Base-by-base conservation (phyloP, 495 filamentous ascomycete species). In the Viridothelium virens region DNA sequence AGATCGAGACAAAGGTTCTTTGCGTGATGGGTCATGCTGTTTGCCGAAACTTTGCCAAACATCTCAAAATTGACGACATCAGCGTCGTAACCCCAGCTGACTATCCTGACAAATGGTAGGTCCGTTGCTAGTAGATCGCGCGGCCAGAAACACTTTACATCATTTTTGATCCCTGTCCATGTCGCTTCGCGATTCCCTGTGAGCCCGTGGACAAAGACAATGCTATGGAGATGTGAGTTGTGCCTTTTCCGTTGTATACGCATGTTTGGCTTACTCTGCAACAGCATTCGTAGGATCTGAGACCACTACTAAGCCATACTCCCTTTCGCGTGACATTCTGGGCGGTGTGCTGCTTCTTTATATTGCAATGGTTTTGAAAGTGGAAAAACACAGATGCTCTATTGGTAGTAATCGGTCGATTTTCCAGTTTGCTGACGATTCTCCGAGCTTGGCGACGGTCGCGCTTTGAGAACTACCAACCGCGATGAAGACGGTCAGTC, bases 171-270 rank as follows among this genome's bases (percentile, higher is more conserved):
- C 34, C 50, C 31, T 9, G 61, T 66, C 68, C 68, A 69, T 2
- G 68, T 69, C 25, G 25, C 67, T 18, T 67, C 59, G 48, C 65
- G 65, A 61, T 69, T 56, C 3, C 68, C 68, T 10, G 68, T 69
- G 3, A 69, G 37, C 3, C 68, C 68, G 48, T 69, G 68, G 61
- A 69, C 65, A 62, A 69, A 69, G 41, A 69, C 62, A 50, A 69
- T 44, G 50, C 67, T 69, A 39, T 37, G 18, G 9, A 31, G 18
- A 18, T n/a, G 18, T 61, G 56, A 61, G 14, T 7, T n/a, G 16
- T 16, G 14, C 14, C n/a, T n/a, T 37, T 38, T 25, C 34, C 33
- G n/a, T 33, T 16, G 6, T 25, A 34, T 63, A n/a, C 38, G 61
- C 61, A 25, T 46, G 38, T 11, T 18, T 25, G 1, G 33, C 62